Base-by-base conservation (phyloP, 169 alveolate species). In the Plasmodium gaboni region DNA sequence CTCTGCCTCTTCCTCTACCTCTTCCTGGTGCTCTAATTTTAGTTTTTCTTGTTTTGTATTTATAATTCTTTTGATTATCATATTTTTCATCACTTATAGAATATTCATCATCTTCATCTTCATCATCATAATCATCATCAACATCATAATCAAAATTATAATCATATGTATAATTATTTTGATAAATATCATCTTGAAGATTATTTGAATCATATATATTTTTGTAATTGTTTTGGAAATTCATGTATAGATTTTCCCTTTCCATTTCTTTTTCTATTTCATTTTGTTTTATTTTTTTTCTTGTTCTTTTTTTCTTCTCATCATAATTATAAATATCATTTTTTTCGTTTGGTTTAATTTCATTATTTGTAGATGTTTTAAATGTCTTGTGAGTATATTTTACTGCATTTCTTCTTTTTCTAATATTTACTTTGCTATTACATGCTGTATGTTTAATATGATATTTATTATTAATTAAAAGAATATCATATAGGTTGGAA, bases 401-500 rank as follows among this genome's bases (percentile, higher is more conserved):
- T 22, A 42, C 73, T 15, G 32, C 42, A 15, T 38, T 13, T 17
- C n/a, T 67, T 12, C 44, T 28, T 7, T 26, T 50, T 9, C 60
- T 65, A 28, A 38, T 13, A 44, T 73, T 17, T 1, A 22, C 12
- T 13, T 51, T 73, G 28, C 5, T 73, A 19, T 15, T 46, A 15
- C 44, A 22, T 1, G 64, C 2, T 12, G 61, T 59, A 10, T 63
- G 7, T 42, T 28, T 19, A 28, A 53, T 32, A 48, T 74, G 61
- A 44, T 69, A 50, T 10, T 69, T 61, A 61, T 67, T 74, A 8
- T 73, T 44, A 44, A 74, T 38, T 15, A 74, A 74, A 9, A 74
- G 8, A 10, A 74, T 32, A 8, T 74, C 88, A 63, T 74, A 74
- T 38, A 74, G 1, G 24, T 61, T 74, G 51, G 88, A 38, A 67